Conservation (phyloP, 495 filamentous ascomycete species). For the Hypoxylon trugodes region DNA sequence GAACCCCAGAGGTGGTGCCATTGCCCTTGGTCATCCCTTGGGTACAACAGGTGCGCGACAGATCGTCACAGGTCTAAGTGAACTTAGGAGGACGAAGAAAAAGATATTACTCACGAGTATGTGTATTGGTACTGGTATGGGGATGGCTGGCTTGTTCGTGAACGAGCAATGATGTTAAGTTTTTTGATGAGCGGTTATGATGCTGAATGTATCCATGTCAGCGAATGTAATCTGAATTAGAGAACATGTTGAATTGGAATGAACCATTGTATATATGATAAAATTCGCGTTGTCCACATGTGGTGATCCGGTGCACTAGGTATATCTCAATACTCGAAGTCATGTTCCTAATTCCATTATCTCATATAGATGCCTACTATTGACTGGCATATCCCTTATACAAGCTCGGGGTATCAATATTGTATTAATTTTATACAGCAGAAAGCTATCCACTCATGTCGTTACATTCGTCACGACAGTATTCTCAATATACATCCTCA, state of each 20-base stretch:
- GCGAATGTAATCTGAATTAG: too few relatives aligned
- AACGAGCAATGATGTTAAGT: constrained; percentile 69
- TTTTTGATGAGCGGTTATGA: constrained; percentile 28
- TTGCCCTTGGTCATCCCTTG: constrained; percentile 83
- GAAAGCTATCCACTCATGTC: constrained; percentile 6
- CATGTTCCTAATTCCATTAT: too few relatives aligned
- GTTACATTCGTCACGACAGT: not conserved
- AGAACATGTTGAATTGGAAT: too few relatives aligned
- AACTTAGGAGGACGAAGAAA: constrained; percentile 79
- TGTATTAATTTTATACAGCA: constrained; percentile 12
- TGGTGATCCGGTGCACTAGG: too few relatives aligned
- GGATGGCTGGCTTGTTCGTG: constrained; percentile 86
- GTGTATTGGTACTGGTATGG: constrained; percentile 84
- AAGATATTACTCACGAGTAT: constrained; percentile 86
- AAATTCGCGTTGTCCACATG: too few relatives aligned
- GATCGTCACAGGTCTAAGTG: constrained; percentile 84
- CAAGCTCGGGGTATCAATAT: constrained; percentile 22
- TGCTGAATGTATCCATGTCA: not conserved
- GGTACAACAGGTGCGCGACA: constrained; percentile 82
- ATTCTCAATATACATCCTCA: not conserved
- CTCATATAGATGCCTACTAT: too few relatives aligned
- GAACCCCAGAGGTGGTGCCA: constrained; percentile 84
- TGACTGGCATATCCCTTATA: too few relatives aligned
- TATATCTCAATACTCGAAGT: too few relatives aligned
- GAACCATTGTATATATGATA: too few relatives aligned